These are phyloP conservation scores for Boletus speciosus DNA, from an alignment of 768 basidiomycete genomes.

Conservation along the genomic window DNA sequence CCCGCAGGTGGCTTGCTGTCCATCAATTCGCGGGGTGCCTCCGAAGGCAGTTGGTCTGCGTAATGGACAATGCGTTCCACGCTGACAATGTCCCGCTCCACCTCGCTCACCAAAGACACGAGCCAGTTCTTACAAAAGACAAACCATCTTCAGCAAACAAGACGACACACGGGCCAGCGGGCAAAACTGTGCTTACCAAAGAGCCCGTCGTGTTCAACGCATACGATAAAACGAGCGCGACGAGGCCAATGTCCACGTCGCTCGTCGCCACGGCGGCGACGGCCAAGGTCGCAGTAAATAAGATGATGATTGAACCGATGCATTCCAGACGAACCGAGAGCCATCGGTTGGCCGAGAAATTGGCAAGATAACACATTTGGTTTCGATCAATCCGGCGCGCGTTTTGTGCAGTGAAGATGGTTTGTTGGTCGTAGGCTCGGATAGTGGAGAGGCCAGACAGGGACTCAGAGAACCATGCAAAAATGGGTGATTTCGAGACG, in stretches of 20 bases:
- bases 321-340: slow-evolving; percentile 84
- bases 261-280: slow-evolving; percentile 66
- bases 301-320: slow-evolving; percentile 76
- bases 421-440: slow-evolving; percentile 71
- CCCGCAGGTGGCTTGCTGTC: slow-evolving; percentile 47
- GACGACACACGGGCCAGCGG: too few relatives aligned
- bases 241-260: slow-evolving; percentile 81
- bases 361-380: slow-evolving; percentile 72
- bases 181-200: slow-evolving; percentile 45
- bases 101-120: slow-evolving; percentile 78
- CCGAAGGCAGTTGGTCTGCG: slow-evolving; percentile 59
- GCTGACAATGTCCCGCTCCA: slow-evolving; percentile 88
- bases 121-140: slow-evolving; percentile 62
- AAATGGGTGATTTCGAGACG: slow-evolving; percentile 87
- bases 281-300: slow-evolving; percentile 64
- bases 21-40: slow-evolving; percentile 70
- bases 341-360: slow-evolving; percentile 79
- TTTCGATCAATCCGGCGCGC: slow-evolving; percentile 80
- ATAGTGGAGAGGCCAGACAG: slow-evolving; percentile 77
- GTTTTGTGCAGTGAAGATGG: slow-evolving; percentile 63
- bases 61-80: slow-evolving; percentile 88
- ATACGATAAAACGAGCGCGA: slow-evolving; percentile 83
- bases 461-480: slow-evolving; percentile 83
- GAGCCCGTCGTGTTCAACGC: slow-evolving; percentile 79
- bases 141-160: background rate